Conservation (phyloP, 106 monocot genomes). For the Platanthera zijinensis region DNA sequence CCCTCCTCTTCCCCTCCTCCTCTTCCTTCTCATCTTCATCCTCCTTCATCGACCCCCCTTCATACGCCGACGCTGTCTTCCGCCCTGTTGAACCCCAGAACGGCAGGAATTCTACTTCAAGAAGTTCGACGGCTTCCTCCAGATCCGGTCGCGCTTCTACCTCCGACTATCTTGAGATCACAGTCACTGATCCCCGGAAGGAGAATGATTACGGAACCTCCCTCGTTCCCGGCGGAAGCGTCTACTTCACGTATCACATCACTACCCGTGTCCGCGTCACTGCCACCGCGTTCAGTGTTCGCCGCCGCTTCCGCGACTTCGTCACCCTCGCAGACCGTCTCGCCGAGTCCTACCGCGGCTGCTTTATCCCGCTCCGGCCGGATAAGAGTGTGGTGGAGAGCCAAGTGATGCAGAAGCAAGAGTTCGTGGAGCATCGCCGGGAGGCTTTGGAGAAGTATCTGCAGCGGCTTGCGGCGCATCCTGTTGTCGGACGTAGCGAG, state of each 20-base stretch:
- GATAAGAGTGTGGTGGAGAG: slow-evolving; percentile 86
- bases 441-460: slow-evolving; percentile 73
- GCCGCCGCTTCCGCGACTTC: slow-evolving; percentile 82
- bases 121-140: not conserved
- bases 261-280: slow-evolving; percentile 24
- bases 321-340: slow-evolving; percentile 86
- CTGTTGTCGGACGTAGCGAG: slow-evolving; percentile 57
- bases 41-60: not conserved
- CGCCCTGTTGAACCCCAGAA: not conserved
- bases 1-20: not conserved
- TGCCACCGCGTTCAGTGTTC: slow-evolving; percentile 32
- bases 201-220: slow-evolving; percentile 55
- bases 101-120: not conserved
- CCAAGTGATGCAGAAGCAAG: slow-evolving; percentile 89
- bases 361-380: slow-evolving; percentile 74
- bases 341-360: slow-evolving; percentile 67
- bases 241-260: slow-evolving; percentile 72
- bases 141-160: slow-evolving; percentile 12
- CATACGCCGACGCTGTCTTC: slow-evolving; percentile 1
- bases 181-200: slow-evolving; percentile 70
- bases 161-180: slow-evolving; percentile 49
- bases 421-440: slow-evolving; percentile 90
- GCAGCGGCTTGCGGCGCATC: slow-evolving; percentile 59
- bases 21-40: slow-evolving; percentile 3
- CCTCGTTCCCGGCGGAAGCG: slow-evolving; percentile 53